Base-by-base conservation (phyloP, 2,329 filamentous ascomycete species). In the Colletotrichum tropicale region DNA sequence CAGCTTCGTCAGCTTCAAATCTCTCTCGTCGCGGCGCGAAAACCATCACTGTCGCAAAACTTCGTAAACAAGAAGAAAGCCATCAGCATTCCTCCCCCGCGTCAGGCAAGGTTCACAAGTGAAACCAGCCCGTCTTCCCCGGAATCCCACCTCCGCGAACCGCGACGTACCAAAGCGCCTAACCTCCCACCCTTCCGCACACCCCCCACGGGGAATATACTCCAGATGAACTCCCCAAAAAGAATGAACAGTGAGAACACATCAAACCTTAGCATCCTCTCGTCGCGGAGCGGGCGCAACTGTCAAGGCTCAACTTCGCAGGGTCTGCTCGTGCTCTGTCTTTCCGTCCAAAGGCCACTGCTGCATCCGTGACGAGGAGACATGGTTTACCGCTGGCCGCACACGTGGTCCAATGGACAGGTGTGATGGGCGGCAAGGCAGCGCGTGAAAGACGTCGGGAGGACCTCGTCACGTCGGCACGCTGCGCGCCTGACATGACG, bases 71-170 rank as follows among this genome's bases (percentile, higher is more conserved):
- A 18, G 24, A 26, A n/a, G 30, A n/a, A 52, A 24, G 28, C 15
- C 24, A 52, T 58, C 58, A 71, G 32, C 26, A 43, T 12, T 43
- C 24, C n/a, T n/a, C 21, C 6, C 18, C 13, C 15, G n/a, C 36
- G 30, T 30, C 16, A 15, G n/a, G 24, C 36, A 30, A 66, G 43
- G 55, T 32, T 68, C 56, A 10, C n/a, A 58, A 16, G 56, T 69
- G 64, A 73, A 73, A 76, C 74, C 65, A 76, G 70, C 34, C 69
- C 73, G 64, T 64, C 56, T 56, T 28, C 26, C 64, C 58, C 70
- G 70, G 74, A 60, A 76, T 69, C 64, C 43, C 70, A 69, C 58
- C 28, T 69, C 56, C 64, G 64, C 70, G 56, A 64, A 58, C 70
- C 70, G 70, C 70, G 70, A 56, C 36, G 65, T 61, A 64, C 38